A percentile compares a stretch with the other conserved stretches of the same genome.
phyloP scores from a whole-genome alignment of 164 flowering plant genomes.

The Protea cynaroides region DNA sequence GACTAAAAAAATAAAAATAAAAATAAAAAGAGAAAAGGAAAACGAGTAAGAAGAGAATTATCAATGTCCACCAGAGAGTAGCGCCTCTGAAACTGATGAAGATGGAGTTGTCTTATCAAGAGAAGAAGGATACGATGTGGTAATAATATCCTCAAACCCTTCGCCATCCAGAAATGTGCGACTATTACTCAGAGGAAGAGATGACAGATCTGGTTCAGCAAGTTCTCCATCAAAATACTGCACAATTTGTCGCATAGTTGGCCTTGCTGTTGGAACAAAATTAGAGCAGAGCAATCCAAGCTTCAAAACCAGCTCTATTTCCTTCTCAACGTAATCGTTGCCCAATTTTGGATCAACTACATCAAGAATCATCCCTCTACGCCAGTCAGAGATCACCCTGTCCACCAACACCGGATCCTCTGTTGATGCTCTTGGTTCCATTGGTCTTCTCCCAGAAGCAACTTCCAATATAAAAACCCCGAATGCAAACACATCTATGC shows the following conservation, averaged over 20 bases:
- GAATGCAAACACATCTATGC: conserved; percentile 10
- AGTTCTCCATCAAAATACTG: no score
- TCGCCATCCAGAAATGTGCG: not conserved
- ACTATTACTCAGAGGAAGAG: not conserved
- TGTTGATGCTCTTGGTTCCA: not conserved
- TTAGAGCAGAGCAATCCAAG: no score
- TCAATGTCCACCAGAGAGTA: no score
- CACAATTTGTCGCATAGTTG: no score
- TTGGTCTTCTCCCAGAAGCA: conserved; percentile 6
- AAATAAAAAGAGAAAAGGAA: no score
- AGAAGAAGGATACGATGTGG: conserved; percentile 6
- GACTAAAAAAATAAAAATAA: no score
- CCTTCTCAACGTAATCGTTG: conserved; percentile 1
- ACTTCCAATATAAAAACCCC: conserved; percentile 11
- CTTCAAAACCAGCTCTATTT: conserved; percentile 7
- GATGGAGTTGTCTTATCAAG: no score
- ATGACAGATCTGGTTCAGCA: not conserved
- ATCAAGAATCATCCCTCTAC: conserved; percentile 4
- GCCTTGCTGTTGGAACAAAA: no score
- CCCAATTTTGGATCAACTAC: conserved; percentile 2
- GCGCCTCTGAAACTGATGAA: no score
- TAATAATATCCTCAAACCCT: conserved; percentile 3
- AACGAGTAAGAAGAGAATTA: no score
- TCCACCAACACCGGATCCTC: conserved; percentile 3
- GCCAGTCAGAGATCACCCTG: not conserved